Evolutionary conservation across 805 yeast genomes (phyloP).

Genomic region (Groenewaldozyma tartarivorans): DNA sequence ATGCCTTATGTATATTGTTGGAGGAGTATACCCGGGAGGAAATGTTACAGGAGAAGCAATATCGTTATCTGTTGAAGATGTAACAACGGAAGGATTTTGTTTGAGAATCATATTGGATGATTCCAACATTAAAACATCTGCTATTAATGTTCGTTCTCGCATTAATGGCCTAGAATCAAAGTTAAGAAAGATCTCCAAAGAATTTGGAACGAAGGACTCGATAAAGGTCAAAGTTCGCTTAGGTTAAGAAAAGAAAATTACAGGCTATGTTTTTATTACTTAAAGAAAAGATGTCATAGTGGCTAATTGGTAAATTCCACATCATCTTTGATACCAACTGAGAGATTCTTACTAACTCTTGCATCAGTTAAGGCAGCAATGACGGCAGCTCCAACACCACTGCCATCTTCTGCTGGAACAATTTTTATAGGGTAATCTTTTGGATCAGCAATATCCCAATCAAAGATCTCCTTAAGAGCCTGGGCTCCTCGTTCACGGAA

Average conservation of each 20-base stretch:
- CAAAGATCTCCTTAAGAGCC: slow-evolving; percentile 82
- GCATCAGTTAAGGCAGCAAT: slow-evolving; percentile 90
- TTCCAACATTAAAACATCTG: slow-evolving; percentile 16
- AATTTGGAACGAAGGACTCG: slow-evolving; percentile 15
- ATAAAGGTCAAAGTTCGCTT: slow-evolving; percentile 14
- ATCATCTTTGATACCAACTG: slow-evolving; percentile 23
- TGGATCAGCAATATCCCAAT: slow-evolving; percentile 47
- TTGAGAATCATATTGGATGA: slow-evolving; percentile 17
- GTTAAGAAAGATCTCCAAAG: slow-evolving; percentile 42
- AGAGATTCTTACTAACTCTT: slow-evolving; percentile 56
- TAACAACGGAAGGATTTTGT: slow-evolving; percentile 14
- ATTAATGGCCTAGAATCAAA: slow-evolving; percentile 52
- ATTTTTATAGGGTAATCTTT: slow-evolving; percentile 72
- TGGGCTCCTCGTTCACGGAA: slow-evolving; percentile 83
- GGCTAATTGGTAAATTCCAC: no score
- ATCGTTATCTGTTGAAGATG: slow-evolving; percentile 13
- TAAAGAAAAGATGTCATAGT: background rate
- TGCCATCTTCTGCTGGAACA: slow-evolving; percentile 95
- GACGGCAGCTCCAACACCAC: slow-evolving; percentile 97
- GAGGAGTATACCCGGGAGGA: slow-evolving; percentile 79
- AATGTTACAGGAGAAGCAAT: slow-evolving; percentile 45
- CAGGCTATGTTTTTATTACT: background rate
- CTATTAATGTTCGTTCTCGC: slow-evolving; percentile 34
- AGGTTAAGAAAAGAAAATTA: background rate
- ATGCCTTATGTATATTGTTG: slow-evolving; percentile 63